phyloP scores from a whole-genome alignment of 2,329 filamentous ascomycete genomes.

The Trematosphaeria pertusa region DNA sequence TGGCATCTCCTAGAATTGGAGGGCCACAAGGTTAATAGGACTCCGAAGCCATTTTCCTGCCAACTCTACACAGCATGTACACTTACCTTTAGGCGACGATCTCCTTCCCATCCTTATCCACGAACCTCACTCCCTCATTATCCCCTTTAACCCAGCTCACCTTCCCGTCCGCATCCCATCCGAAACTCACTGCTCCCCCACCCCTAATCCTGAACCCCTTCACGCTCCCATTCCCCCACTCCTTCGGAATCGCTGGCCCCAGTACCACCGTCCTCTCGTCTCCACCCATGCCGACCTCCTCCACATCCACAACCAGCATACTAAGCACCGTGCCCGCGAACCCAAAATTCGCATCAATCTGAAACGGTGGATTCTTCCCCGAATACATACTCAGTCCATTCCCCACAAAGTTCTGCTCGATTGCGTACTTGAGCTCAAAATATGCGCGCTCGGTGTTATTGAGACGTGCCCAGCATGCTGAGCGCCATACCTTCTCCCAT shows the following conservation, averaged over 20 bases:
- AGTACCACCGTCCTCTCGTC: conserved; percentile 49
- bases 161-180: conserved; percentile 50
- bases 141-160: conserved; percentile 29
- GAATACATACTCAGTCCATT: conserved; percentile 63
- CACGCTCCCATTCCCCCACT: conserved; percentile 56
- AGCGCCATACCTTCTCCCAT: conserved; percentile 66
- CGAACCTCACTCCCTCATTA: conserved; percentile 4
- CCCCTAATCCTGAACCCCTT: conserved; percentile 55
- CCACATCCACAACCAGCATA: conserved; percentile 61
- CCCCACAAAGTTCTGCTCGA: conserved; percentile 57
- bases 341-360: conserved; percentile 67
- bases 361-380: conserved; percentile 57
- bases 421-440: conserved; percentile 56
- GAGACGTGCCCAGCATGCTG: conserved; percentile 63
- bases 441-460: conserved; percentile 60
- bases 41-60: too few relatives aligned
- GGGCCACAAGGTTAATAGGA: too few relatives aligned
- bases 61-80: too few relatives aligned
- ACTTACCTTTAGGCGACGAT: too few relatives aligned
- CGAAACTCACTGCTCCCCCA: conserved; percentile 53
- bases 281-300: conserved; percentile 30
- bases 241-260: conserved; percentile 56
- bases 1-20: too few relatives aligned
- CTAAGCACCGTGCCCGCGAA: conserved; percentile 61
- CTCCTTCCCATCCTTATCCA: conserved; percentile 17